Evolutionary conservation across 495 filamentous ascomycete species (phyloP), one percentile per base, ranked within the genome.

Genomic region (Penicillium coprophilum): DNA sequence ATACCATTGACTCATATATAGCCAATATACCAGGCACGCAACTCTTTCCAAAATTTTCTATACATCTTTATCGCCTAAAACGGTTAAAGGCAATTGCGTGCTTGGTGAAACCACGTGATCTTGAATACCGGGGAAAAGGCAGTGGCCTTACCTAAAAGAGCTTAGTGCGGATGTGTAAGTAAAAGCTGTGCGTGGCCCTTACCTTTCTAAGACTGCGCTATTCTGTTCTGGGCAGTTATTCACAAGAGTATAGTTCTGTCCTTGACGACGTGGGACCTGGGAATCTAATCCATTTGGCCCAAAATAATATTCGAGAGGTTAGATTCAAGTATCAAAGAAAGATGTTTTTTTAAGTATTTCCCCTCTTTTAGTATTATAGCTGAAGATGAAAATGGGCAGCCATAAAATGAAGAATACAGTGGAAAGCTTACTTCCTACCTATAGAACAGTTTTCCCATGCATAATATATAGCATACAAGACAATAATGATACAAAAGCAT

Each of bases 61-160:
- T 61, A 60, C 52, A 59, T 52, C 40, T 57, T 40, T n/a, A 49
- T 49, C 6, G 23, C 64, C 58, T 47, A 31, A 31, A 47, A 20
- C 15, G 23, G 36, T 9, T 53, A 28, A 27, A 30, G 32, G 38
- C 50, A 43, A 53, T 53, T 39, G 50, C 50, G 50, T 53, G 50
- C 41, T 53, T 53, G 23, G 9, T 24, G 1, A 24, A 44, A 17
- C 2, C 36, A 50, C 45, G 27, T 47, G 45, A 31, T 17, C 3
- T 2, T 11, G 2, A 7, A 43, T 43, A 8, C 12, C 40, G 20
- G 40, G 40, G 40, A 43, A 21, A 1, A 1, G 34, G 6, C 6
- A 6, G 13, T 15, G 8, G 34, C 8, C n/a, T 3, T 38, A 38
- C 34, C 34, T n/a, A 38, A 38, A 38, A n/a, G n/a, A 38, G 34